Base-by-base conservation (phyloP, 306 rosid species). In the Lathyrus aphaca region DNA sequence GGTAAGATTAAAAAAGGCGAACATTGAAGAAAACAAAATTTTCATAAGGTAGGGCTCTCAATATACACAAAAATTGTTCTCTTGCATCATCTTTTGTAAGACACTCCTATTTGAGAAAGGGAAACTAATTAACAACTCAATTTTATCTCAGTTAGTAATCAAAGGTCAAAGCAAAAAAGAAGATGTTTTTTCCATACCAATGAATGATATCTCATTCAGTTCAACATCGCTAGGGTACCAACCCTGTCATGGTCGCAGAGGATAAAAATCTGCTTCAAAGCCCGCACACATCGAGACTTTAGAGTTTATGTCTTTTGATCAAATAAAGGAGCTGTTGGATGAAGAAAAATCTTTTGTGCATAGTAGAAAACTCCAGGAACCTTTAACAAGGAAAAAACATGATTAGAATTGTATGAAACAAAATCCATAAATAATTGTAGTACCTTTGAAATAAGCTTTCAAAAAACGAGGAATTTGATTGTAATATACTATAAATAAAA, bases 301-400 rank as follows among this genome's bases (percentile, higher is more conserved):
- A 95, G 83, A 71, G 95, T 91, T 71, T 91, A 97, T 53, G 97
- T 80, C 82, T 95, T 97, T 76, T 91, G 97, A 79, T 95, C 99
- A 56, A 95, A 95, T 72, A 95, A 84, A 62, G 99, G 97, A 61
- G 91, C 95, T 0, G 99, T 95, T 59, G 97, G 97, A 77, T 95
- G 99, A 81, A 95, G 99, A 46, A 95, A 97, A 12, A 96, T 97
- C 77, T 95, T 95, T 77, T 95, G 96, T 15, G 99, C 97, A 66
- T 95, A 95, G 83, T 91, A 95, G 84, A 95, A 95, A 68, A 95
- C 99, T 78, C 91, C 99, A 27, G 96, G 91, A 67, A 95, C 87
- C 99, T 95, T 79, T 88, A 70, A 40, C 10, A n/a, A 51, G 54
- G 54, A n/a, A n/a, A 17, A 79, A 72, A 30, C 42, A 43, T 16